Conservation (phyloP, 768 basidiomycete genomes). For the Russula foetens region DNA sequence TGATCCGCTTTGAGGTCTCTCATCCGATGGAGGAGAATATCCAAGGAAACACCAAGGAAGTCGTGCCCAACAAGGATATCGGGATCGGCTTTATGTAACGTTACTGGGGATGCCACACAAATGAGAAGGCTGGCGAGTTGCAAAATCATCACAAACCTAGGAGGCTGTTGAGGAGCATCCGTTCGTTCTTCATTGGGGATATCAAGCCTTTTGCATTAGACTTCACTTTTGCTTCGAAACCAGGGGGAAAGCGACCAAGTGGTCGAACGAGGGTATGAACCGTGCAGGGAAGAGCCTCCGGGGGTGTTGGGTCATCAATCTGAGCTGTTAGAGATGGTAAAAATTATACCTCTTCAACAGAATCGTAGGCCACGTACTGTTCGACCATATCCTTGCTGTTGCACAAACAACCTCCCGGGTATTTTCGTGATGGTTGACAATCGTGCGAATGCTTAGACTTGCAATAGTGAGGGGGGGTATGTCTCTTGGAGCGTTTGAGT, state of each 20-base stretch:
- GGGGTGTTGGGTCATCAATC: conserved; percentile 88
- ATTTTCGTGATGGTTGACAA: conserved; percentile 91
- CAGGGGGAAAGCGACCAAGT: conserved; percentile 75
- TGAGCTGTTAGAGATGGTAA: conserved; percentile 42
- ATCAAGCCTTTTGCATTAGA: conserved; percentile 60
- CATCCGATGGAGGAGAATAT: conserved; percentile 88
- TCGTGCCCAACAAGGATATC: conserved; percentile 95
- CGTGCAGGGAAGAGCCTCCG: conserved; percentile 73
- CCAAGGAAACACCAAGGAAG: conserved; percentile 82
- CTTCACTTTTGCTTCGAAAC: conserved; percentile 67
- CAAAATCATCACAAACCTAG: conserved; percentile 41
- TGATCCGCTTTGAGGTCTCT: conserved; percentile 84
- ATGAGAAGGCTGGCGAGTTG: background rate
- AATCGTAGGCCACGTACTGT: conserved; percentile 36
- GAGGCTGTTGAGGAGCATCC: conserved; percentile 74
- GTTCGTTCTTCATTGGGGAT: conserved; percentile 70
- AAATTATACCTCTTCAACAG: background rate
- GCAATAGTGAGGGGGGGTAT: conserved; percentile 85
- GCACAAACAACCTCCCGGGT: conserved; percentile 89
- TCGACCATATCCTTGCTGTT: conserved; percentile 76
- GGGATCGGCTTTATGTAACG: conserved; percentile 81
- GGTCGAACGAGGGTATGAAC: conserved; percentile 89
- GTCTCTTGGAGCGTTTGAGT: conserved; percentile 63
- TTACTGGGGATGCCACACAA: conserved; percentile 32
- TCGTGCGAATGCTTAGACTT: conserved; percentile 80